Percentiles rank a stretch among this genome's conserved stretches.
phyloP scores from a whole-genome alignment of 2,329 filamentous ascomycete species.

The Zelopaecilomyces penicillatus region DNA sequence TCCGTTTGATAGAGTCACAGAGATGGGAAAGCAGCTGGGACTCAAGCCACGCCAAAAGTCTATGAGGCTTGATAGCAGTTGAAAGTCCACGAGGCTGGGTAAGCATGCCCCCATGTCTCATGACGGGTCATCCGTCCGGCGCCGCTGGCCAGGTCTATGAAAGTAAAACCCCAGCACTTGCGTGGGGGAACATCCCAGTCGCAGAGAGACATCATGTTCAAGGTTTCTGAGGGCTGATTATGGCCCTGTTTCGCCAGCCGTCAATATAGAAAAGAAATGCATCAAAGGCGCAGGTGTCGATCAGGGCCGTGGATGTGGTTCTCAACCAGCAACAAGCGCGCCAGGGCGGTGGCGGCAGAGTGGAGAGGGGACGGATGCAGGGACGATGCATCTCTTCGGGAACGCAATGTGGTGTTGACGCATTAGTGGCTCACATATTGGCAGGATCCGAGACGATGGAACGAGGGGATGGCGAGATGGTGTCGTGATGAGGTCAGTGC shows the following conservation, averaged over 20 bases:
- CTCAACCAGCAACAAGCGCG: constrained; percentile 1
- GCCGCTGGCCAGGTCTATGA: not conserved
- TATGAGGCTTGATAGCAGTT: not conserved
- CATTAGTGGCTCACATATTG: constrained; percentile 2
- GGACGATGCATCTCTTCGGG: constrained; percentile 7
- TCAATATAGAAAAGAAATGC: too few relatives aligned
- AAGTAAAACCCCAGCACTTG: not conserved
- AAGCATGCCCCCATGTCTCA: constrained; percentile 2
- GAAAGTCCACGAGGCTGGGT: constrained; percentile 8
- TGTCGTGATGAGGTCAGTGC: too few relatives aligned
- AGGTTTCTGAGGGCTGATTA: too few relatives aligned
- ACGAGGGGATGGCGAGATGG: too few relatives aligned
- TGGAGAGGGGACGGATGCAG: constrained; percentile 8
- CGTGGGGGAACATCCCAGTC: not conserved
- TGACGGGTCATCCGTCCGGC: constrained; percentile 7
- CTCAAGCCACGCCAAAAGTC: not conserved
- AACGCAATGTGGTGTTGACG: not conserved
- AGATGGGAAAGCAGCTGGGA: too few relatives aligned
- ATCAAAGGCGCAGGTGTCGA: too few relatives aligned
- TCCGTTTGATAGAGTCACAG: too few relatives aligned
- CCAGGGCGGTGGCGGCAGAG: constrained; percentile 2
- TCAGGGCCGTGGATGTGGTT: too few relatives aligned
- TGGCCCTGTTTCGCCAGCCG: too few relatives aligned
- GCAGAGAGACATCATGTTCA: too few relatives aligned
- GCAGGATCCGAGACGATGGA: too few relatives aligned